phyloP scores from a whole-genome alignment of 73 alveolate species.

The Paramecium primaurelia region DNA sequence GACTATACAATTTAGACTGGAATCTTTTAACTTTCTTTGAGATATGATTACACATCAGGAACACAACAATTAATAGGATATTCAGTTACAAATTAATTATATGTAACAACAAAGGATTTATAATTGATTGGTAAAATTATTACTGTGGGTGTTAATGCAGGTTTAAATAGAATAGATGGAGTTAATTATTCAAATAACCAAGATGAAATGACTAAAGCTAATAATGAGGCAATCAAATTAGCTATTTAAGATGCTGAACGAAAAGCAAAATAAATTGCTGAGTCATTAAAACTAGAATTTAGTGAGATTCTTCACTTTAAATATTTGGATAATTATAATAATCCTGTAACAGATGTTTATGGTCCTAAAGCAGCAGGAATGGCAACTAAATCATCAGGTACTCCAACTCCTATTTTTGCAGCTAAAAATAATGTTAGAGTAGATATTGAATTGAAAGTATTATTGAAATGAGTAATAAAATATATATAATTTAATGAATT shows the following conservation, averaged over 20 bases:
- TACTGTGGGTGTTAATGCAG: not conserved
- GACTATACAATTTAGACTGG: not conserved
- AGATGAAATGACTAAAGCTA: not conserved
- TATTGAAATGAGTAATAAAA: not conserved
- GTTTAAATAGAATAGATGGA: slow-evolving; percentile 30
- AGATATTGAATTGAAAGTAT: not conserved
- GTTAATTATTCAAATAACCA: not conserved
- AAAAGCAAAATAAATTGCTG: not conserved
- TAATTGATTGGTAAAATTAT: not conserved
- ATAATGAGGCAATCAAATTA: not conserved
- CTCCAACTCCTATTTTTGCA: not conserved
- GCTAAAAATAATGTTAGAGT: not conserved
- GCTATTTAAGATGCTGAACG: not conserved
- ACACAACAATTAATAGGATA: not conserved
- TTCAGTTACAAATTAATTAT: not conserved
- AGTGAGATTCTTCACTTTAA: not conserved
- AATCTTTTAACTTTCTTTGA: not conserved
- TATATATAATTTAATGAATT: not conserved
- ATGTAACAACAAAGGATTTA: not conserved
- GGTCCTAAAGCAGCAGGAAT: not conserved
- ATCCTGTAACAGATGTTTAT: not conserved
- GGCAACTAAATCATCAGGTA: not conserved
- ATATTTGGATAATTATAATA: not conserved
- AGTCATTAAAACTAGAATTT: not conserved
- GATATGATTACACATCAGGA: not conserved